phyloP scores from a whole-genome alignment of 345 rosid species.

The Boechera divaricarpa region DNA sequence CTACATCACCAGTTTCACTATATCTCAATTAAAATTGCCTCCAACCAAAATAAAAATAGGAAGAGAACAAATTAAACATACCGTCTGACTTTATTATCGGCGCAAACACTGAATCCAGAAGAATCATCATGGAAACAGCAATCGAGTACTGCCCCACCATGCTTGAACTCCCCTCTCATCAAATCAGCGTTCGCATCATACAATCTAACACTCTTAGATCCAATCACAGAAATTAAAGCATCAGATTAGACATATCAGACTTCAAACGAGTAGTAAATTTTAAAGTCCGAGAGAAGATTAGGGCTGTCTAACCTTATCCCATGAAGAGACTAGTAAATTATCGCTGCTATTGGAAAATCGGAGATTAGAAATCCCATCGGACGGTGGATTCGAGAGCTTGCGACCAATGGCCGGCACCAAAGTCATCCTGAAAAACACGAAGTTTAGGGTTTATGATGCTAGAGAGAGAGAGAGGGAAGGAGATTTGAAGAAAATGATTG shows the following conservation, averaged over 20 bases:
- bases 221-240: neutral
- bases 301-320: conserved; percentile 78
- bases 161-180: conserved; percentile 88
- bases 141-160: conserved; percentile 91
- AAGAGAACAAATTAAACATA: conserved; percentile 19
- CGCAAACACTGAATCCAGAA: conserved; percentile 88
- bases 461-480: conserved; percentile 14
- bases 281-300: neutral
- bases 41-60: neutral
- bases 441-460: conserved; percentile 18
- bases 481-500: conserved; percentile 20
- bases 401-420: conserved; percentile 69
- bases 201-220: conserved; percentile 67
- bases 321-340: conserved; percentile 91
- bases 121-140: conserved; percentile 99
- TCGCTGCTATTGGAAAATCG: conserved; percentile 96
- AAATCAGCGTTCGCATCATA: conserved; percentile 79
- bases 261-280: neutral
- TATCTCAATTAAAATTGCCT: neutral
- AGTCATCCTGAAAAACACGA: conserved; percentile 36
- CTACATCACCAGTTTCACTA: conserved; percentile 4
- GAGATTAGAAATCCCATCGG: conserved; percentile 95
- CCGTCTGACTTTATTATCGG: conserved; percentile 81
- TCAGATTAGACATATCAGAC: neutral
- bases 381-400: conserved; percentile 81